Percentiles rank a stretch among this genome's conserved stretches.
Evolutionary conservation across 495 filamentous ascomycete species (phyloP).

Genomic region (Chlorociboria aeruginascens): DNA sequence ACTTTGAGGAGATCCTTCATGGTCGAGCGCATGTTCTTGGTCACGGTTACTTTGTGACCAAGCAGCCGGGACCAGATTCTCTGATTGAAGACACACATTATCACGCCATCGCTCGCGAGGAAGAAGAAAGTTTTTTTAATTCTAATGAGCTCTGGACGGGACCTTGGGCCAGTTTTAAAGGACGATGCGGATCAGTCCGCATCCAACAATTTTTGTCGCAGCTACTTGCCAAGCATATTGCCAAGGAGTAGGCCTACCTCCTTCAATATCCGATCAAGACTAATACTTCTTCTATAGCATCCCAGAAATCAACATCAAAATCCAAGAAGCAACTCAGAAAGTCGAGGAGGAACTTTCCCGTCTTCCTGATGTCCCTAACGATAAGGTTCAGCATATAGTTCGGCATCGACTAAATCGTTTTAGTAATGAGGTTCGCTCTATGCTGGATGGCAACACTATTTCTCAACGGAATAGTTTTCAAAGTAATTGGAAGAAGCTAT

Average conservation of each 20-base stretch:
- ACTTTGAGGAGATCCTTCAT: conserved; percentile 47
- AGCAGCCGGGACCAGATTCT: conserved; percentile 37
- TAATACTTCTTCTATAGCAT: conserved; percentile 28
- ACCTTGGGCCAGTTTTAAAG: conserved; percentile 30
- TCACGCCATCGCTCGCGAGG: conserved; percentile 39
- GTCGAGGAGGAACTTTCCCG: conserved; percentile 35
- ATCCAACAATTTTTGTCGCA: conserved; percentile 42
- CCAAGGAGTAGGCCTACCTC: conserved; percentile 28
- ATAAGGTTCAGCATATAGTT: conserved; percentile 35
- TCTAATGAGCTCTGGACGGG: conserved; percentile 24
- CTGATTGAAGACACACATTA: conserved; percentile 14
- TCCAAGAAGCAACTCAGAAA: conserved; percentile 32
- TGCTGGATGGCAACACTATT: conserved; percentile 19
- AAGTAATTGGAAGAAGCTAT: conserved; percentile 12
- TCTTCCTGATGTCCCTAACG: conserved; percentile 42
- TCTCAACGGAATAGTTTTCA: conserved; percentile 14
- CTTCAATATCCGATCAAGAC: background rate
- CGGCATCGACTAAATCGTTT: conserved; percentile 30
- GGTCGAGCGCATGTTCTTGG: conserved; percentile 34
- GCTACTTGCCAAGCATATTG: conserved; percentile 44
- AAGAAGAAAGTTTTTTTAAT: conserved; percentile 50
- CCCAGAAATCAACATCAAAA: conserved; percentile 45
- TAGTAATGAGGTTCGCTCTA: conserved; percentile 23
- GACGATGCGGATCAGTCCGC: conserved; percentile 45
- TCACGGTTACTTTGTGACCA: conserved; percentile 52